Conservation (phyloP, 768 basidiomycete genomes). For the Trametes sanguinea region DNA sequence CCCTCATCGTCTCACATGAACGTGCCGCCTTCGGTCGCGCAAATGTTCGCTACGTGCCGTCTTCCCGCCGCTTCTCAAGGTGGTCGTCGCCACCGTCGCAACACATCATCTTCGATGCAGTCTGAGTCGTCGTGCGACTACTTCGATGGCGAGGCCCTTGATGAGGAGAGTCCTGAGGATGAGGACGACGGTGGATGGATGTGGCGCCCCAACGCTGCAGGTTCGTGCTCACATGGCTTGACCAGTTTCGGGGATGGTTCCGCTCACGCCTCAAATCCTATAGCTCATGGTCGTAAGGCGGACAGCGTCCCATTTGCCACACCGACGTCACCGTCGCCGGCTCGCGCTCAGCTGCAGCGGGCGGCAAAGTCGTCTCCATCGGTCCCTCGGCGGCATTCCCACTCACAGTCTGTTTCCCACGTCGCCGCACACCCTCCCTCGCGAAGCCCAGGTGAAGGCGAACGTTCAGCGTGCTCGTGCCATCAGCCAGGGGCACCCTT, state of each 20-base stretch:
- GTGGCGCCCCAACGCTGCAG: conserved; percentile 20
- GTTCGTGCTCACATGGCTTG: conserved; percentile 21
- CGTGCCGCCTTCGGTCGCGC: conserved; percentile 18
- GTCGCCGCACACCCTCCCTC: conserved; percentile 14
- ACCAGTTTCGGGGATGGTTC: conserved; percentile 14
- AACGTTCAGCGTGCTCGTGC: conserved; percentile 6
- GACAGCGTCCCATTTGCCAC: conserved; percentile 22
- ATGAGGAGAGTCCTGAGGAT: conserved; percentile 25
- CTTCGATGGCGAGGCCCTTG: conserved; percentile 23
- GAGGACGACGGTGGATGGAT: conserved; percentile 24
- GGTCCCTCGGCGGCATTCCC: conserved; percentile 19
- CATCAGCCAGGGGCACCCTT: conserved; percentile 7
- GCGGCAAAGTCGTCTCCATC: conserved; percentile 27
- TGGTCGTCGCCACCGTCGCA: conserved; percentile 33
- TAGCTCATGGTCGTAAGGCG: background rate
- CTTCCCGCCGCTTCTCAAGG: conserved; percentile 19
- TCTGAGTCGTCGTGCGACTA: conserved; percentile 29
- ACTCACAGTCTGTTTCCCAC: conserved; percentile 22
- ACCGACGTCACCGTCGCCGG: conserved; percentile 28
- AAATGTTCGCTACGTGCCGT: conserved; percentile 21
- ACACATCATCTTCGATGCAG: conserved; percentile 28
- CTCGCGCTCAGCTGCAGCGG: conserved; percentile 28
- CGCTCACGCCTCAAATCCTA: conserved; percentile 4
- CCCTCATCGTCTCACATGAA: conserved; percentile 2
- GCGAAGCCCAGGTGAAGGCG: conserved; percentile 18